Evolutionary conservation across 75 land plant species (phyloP), one percentile per base, ranked within the genome.

Genomic region (Pinus albicaulis): DNA sequence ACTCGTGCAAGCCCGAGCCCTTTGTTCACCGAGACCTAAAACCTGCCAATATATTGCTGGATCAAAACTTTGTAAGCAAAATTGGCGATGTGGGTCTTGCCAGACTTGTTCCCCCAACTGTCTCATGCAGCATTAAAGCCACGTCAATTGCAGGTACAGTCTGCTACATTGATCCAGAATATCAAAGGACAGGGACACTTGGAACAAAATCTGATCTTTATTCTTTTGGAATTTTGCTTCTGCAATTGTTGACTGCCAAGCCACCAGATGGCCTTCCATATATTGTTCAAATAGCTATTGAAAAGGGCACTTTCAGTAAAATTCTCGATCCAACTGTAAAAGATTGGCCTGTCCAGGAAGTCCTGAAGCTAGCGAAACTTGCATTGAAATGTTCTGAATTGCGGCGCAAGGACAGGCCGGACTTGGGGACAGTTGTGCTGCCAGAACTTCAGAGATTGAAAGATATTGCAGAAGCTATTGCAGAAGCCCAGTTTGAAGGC

Each of bases 331-430:
- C 70, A 5, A 23, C 61, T 12, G 69, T 79, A 5, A 58, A 31
- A 12, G 85, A 76, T 55, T 83, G 85, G 85, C 85, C 85, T 7
- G 68, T 76, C 38, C 71, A 75, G 41, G 86, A 89, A 72, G 80
- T 89, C 52, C 69, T 75, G 57, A 89, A 87, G 52, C 55, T 92
- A 63, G 89, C 89, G 15, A 2, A 8, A 24, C 66, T 92, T 20
- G 94, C 83, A 56, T 76, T 92, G 0, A 63, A 80, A 28, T 92
- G 94, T 74, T 56, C 81, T 0, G 92, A 89, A 75, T 48, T 89
- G 64, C 80, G 82, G 57, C 74, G 84, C 7, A 76, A 61, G 36
- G 89, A 92, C 57, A 77, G 94, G 75, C 94, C 94, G 17, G 86
- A 85, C 57, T 80, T 92, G 63, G 60, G 79, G 36, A 70, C 68